phyloP scores from a whole-genome alignment of 179 eudicot species.

The Heliamphora pulchella region DNA sequence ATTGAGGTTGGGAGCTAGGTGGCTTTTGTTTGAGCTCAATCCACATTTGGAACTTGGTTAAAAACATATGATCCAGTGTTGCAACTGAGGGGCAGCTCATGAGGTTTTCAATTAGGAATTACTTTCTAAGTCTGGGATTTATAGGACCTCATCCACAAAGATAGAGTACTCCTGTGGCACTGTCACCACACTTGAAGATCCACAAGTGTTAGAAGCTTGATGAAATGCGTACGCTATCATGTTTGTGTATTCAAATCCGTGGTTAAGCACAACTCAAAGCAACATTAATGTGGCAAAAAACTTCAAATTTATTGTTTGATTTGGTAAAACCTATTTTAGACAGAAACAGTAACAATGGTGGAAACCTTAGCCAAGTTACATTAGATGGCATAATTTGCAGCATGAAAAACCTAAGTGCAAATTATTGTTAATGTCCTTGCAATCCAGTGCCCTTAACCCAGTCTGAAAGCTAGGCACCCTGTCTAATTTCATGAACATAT shows the following conservation, averaged over 20 bases:
- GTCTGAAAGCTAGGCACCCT: no score
- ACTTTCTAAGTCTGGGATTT: background rate
- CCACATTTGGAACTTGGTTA: background rate
- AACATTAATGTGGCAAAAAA: background rate
- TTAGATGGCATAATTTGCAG: background rate
- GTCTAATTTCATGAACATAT: no score
- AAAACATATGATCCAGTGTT: background rate
- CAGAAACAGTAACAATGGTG: background rate
- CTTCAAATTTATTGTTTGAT: background rate
- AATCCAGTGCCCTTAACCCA: no score
- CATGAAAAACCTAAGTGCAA: background rate
- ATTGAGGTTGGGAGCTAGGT: background rate
- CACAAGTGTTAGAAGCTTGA: background rate
- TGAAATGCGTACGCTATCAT: background rate
- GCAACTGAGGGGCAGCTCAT: background rate
- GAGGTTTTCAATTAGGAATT: background rate
- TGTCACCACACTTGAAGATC: background rate
- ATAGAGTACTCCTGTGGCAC: background rate
- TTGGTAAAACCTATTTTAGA: background rate
- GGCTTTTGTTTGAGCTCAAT: slow-evolving; percentile 6
- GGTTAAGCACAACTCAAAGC: background rate
- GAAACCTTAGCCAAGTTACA: background rate
- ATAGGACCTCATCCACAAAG: background rate
- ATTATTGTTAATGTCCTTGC: background rate
- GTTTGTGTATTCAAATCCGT: background rate